Evolutionary conservation across 108 stramenopile species (phyloP).

Genomic region (Chaetoceros muelleri): DNA sequence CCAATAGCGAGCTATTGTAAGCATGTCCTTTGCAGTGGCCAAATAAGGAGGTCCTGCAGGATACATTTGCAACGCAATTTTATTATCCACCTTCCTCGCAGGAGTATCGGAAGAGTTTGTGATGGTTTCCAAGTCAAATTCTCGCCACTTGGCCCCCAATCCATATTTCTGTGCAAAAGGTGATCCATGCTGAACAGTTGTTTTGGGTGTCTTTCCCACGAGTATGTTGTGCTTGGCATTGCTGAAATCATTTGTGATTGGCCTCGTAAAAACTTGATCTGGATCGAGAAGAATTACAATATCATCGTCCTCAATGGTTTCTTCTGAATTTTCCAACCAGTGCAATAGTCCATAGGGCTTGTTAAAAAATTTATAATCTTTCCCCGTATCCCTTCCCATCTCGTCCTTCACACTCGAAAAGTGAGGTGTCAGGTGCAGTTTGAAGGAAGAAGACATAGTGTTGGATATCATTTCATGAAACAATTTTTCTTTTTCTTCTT

Average conservation of each 20-base stretch:
- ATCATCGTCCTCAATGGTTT: constrained; percentile 33
- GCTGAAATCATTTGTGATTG: constrained; percentile 72
- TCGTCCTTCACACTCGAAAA: constrained; percentile 19
- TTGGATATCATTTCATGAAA: constrained; percentile 23
- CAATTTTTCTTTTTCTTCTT: constrained; percentile 2
- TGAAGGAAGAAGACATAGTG: constrained; percentile 29
- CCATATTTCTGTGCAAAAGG: constrained; percentile 88
- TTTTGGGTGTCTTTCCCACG: constrained; percentile 4
- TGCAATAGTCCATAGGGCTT: constrained; percentile 85
- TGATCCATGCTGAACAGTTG: constrained; percentile 68
- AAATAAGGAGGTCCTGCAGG: constrained; percentile 71
- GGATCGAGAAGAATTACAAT: constrained; percentile 73
- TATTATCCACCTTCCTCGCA: constrained; percentile 15
- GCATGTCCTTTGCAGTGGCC: constrained; percentile 65
- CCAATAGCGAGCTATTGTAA: constrained; percentile 51
- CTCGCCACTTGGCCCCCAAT: constrained; percentile 71
- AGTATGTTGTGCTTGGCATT: constrained; percentile 26
- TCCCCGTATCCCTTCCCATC: constrained; percentile 8
- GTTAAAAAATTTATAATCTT: constrained; percentile 82
- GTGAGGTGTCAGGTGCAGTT: constrained; percentile 52
- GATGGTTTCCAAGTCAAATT: constrained; percentile 35
- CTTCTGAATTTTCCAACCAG: constrained; percentile 51
- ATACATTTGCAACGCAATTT: constrained; percentile 33
- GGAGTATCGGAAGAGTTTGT: constrained; percentile 32
- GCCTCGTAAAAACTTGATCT: constrained; percentile 68